Percentiles rank a stretch among this genome's conserved stretches.
Conservation (phyloP, 2,329 filamentous ascomycete genomes). For the Fusarium chaquense region DNA sequence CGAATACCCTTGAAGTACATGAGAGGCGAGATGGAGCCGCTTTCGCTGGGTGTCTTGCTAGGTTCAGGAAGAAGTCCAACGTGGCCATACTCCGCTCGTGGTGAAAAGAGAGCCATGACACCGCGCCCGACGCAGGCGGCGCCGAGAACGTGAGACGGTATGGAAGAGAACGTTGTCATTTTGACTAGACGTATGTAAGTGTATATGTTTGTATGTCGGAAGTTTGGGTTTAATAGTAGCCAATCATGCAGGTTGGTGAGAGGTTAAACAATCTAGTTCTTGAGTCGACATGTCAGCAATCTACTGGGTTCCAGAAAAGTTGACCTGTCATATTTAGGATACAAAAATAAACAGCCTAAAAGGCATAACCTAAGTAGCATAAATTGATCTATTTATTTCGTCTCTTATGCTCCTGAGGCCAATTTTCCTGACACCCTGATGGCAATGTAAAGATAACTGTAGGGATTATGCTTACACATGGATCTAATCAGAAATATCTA, state of each 20-base stretch:
- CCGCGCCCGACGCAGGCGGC: conserved; percentile 44
- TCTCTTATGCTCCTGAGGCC: too few relatives aligned
- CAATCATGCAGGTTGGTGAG: background rate
- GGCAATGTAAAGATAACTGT: too few relatives aligned
- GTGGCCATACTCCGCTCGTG: conserved; percentile 43
- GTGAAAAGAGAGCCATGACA: conserved; percentile 42
- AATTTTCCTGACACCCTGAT: too few relatives aligned
- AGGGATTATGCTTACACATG: conserved; percentile 15
- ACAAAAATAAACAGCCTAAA: too few relatives aligned
- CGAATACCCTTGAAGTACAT: conserved; percentile 54
- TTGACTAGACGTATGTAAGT: background rate
- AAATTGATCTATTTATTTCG: too few relatives aligned
- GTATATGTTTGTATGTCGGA: background rate
- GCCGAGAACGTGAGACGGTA: conserved; percentile 43
- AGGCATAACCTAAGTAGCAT: too few relatives aligned
- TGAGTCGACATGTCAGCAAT: background rate
- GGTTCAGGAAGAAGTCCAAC: conserved; percentile 45
- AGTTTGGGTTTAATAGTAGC: background rate
- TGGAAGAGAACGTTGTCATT: conserved; percentile 43
- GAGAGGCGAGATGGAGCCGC: conserved; percentile 46
- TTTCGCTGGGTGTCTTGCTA: too few relatives aligned
- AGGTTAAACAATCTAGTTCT: background rate
- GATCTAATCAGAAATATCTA: background rate
- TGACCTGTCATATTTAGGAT: too few relatives aligned
- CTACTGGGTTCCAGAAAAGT: too few relatives aligned